Base-by-base conservation (phyloP, 2,329 filamentous ascomycete genomes). In the Ustulina deusta region DNA sequence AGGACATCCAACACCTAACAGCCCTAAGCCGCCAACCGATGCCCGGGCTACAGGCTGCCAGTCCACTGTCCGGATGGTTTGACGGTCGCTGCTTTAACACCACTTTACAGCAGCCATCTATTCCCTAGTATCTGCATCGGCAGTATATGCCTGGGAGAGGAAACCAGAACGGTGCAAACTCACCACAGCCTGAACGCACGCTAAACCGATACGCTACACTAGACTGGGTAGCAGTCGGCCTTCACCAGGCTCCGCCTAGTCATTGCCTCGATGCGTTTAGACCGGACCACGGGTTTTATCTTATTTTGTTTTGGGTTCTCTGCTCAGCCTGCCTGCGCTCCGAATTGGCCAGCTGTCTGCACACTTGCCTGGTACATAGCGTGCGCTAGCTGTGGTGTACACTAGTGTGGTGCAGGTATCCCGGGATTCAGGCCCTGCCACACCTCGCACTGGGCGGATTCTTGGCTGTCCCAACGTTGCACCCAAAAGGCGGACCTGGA, bases 401-500 rank as follows among this genome's bases (percentile, higher is more conserved):
- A 27, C 42, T 29, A 20, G 38, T 13, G 17, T 22, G 17, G 38
- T 13, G 46, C 22, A 40, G 40, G 42, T 15, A 25, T 34, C 46
- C 57, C 46, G 57, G 61, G 52, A 56, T 55, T 34, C 27, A n/a
- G 60, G 29, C 69, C 42, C 49, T 63, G 62, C 56, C 59, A 42
- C 34, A 60, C 54, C 63, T 72, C 66, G 70, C 71, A 72, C 70
- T 73, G 72, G 71, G 61, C 69, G 69, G 63, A 57, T 56, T 51
- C 61, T 62, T 65, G 59, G 54, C 49, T 34, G 52, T 67, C 69
- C 65, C 69, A 69, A 73, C 69, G 71, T 76, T 75, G 66, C 73
- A 69, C 70, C 64, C 48, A 67, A 67, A 67, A 56, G 65, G 65
- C 65, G 66, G 66, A 66, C 66, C 63, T 70, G 66, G 64, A 72